Conservation (phyloP, 2,329 filamentous ascomycete species). For the Colletotrichum liriopes region DNA sequence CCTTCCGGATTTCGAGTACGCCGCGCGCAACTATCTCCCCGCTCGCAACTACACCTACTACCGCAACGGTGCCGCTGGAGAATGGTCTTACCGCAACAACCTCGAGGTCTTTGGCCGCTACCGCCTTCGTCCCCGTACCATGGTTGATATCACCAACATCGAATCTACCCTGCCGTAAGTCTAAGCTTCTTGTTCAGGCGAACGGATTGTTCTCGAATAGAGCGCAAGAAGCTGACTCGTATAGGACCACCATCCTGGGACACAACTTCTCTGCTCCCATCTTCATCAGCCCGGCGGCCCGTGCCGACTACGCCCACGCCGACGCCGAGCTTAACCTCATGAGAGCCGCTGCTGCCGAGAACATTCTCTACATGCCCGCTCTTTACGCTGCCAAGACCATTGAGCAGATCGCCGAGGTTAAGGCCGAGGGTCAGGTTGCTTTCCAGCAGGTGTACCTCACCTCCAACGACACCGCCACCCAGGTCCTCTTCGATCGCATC, state of each 20-base stretch:
- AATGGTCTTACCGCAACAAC: conserved; percentile 72
- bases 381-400: conserved; percentile 53
- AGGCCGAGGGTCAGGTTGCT: conserved; percentile 54
- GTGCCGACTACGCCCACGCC: conserved; percentile 60
- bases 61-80: conserved; percentile 69
- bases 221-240: conserved; percentile 15
- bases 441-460: conserved; percentile 56
- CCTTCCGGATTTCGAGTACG: conserved; percentile 69
- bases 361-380: conserved; percentile 66
- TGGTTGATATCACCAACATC: conserved; percentile 65
- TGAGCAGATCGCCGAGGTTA: conserved; percentile 56
- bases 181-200: conserved; percentile 19
- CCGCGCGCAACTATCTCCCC: conserved; percentile 65
- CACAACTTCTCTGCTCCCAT: conserved; percentile 69
- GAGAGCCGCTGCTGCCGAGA: conserved; percentile 62
- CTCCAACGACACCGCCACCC: conserved; percentile 53
- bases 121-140: conserved; percentile 62
- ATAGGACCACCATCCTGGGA: conserved; percentile 65
- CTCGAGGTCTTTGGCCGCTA: conserved; percentile 68
- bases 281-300: conserved; percentile 67
- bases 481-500: conserved; percentile 50
- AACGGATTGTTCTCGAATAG: background rate
- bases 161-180: conserved; percentile 55
- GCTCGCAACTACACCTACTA: conserved; percentile 69
- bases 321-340: conserved; percentile 66